Base-by-base conservation (phyloP, 148 eudicot genomes). In the Spergularia marina region DNA sequence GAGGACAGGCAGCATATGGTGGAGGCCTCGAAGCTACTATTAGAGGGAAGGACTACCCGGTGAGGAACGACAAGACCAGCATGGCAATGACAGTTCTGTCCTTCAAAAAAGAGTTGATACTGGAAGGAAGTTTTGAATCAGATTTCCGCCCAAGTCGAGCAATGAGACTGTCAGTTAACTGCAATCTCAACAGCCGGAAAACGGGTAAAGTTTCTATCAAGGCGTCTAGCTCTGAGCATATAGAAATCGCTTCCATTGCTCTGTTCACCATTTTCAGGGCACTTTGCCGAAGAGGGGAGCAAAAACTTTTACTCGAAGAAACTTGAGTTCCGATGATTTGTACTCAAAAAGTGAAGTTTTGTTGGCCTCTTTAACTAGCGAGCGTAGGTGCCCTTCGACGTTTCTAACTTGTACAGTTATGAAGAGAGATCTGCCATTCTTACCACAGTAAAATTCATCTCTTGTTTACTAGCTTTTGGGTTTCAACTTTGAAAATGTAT, bases 21-120 rank as follows among this genome's bases (percentile, higher is more conserved):
- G 99, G 99, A 80, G 85, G 85, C 84, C 59, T 96, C 71, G 97
- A 85, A 82, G 89, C 97, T 57, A 87, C 88, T 75, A 21, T 92
- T 16, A 88, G 88, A 81, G 98, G 97, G 30, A 85, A 72, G 62
- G 98, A 96, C 76, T 92, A 87, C 81, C 99, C 98, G 11, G 93
- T 91, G 65, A 88, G 89, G 82, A 83, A 88, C 53, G 93, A 96
- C n/a, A 89, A 80, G 76, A 58, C 82, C 21, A 91, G 83, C 72
- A 20, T 92, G 72, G 47, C 83, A 10, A 68, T 89, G 87, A 88
- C 91, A 6, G 79, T 87, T 44, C 76, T 91, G 53, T 91, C 97
- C 8, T 85, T 80, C 10, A 80, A 92, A 56, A 91, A 91, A 60
- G 99, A 92, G 75, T 79, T 82, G 54, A 91, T 96, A 12, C 69